Evolutionary conservation across 768 basidiomycete species (phyloP).

Genomic region (Leccinum fibrillosum): DNA sequence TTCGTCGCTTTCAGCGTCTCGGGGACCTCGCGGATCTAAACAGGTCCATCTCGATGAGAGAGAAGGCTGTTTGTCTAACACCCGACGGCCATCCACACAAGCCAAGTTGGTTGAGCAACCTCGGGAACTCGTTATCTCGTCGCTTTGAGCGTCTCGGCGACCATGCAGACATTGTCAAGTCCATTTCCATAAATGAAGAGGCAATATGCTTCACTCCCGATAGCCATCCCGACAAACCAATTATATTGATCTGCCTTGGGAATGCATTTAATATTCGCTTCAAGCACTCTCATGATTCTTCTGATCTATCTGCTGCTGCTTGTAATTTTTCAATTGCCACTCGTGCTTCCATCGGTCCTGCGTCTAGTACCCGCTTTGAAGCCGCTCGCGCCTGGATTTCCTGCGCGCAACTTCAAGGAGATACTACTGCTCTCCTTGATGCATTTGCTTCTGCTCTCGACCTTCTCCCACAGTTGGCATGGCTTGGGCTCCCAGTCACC

Average conservation of each 20-base stretch:
- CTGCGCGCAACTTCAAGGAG: neutral
- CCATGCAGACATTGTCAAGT: too few relatives aligned
- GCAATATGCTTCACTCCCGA: too few relatives aligned
- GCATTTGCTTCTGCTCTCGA: neutral
- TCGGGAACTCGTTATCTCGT: too few relatives aligned
- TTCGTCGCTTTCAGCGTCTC: too few relatives aligned
- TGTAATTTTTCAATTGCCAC: neutral
- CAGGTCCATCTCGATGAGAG: too few relatives aligned
- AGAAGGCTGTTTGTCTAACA: too few relatives aligned
- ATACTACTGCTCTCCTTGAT: neutral
- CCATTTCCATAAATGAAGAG: too few relatives aligned
- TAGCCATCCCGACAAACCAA: too few relatives aligned
- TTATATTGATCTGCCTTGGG: neutral
- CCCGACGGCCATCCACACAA: too few relatives aligned
- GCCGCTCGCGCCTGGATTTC: neutral
- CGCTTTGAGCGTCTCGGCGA: too few relatives aligned
- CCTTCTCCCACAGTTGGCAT: neutral
- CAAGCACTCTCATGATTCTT: neutral
- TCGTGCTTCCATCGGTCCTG: neutral
- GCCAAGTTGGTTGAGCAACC: too few relatives aligned
- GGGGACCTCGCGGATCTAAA: too few relatives aligned
- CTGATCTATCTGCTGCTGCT: neutral
- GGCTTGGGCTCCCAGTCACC: neutral
- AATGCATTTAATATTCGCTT: neutral
- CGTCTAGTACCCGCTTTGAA: neutral